Percentiles rank a stretch among this genome's conserved stretches.
Conservation (phyloP, 148 eudicot species). For the Vaccinium macrocarpon region DNA sequence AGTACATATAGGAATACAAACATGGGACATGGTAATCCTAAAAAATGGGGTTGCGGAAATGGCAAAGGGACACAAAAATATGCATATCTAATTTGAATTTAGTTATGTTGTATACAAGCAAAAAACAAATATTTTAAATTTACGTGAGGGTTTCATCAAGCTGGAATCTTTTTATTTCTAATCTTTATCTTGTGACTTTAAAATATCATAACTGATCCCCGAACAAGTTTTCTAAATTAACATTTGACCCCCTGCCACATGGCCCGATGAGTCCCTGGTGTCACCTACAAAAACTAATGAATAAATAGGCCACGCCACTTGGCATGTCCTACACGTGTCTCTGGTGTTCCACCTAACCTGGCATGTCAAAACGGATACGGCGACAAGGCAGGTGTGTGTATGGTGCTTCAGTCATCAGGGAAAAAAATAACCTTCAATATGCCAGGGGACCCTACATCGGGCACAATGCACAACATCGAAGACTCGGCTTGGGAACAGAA, state of each 20-base stretch:
- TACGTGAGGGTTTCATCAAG: neutral
- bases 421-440: conserved; percentile 69
- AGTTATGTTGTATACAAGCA: neutral
- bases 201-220: neutral
- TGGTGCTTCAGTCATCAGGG: neutral
- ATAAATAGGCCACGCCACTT: neutral
- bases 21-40: neutral
- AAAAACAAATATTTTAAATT: neutral
- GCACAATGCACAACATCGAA: conserved; percentile 94
- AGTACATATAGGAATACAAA: neutral
- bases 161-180: neutral
- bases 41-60: neutral
- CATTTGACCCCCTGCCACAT: neutral
- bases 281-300: neutral
- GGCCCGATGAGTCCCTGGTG: neutral
- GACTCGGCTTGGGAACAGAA: conserved; percentile 77
- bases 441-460: conserved; percentile 94
- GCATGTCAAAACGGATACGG: neutral
- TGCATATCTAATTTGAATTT: neutral
- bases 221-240: neutral
- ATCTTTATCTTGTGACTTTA: neutral
- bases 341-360: neutral
- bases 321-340: neutral
- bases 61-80: neutral
- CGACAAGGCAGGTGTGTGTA: neutral